Percentiles rank a stretch among this genome's conserved stretches.
phyloP scores from a whole-genome alignment of 1,284 basidiomycete species.

The Takashimella tepidaria region DNA sequence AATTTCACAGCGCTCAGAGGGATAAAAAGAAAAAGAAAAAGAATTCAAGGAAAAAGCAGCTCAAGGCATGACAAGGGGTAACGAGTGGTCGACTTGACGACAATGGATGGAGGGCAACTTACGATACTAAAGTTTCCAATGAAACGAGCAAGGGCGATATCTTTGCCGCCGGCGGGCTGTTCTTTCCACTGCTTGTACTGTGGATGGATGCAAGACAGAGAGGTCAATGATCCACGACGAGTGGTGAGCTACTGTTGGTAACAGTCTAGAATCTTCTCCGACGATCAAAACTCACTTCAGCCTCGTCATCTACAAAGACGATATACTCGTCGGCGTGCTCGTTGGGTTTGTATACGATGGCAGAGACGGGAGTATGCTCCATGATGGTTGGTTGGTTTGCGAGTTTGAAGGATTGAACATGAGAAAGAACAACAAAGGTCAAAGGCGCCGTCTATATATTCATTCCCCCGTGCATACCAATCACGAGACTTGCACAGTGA shows the following conservation, averaged over 20 bases:
- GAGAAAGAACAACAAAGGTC: too few species aligned
- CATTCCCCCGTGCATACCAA: too few species aligned
- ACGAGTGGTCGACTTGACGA: too few species aligned
- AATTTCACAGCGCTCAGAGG: too few species aligned
- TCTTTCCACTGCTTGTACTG: conserved; percentile 42
- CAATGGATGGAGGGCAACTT: conserved; percentile 11
- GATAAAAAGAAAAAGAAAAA: neutral
- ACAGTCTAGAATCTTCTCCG: neutral
- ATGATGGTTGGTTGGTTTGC: too few species aligned
- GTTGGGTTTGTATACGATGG: conserved; percentile 35
- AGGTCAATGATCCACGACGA: neutral
- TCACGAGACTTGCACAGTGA: too few species aligned
- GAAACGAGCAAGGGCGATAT: conserved; percentile 41
- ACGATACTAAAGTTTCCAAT: conserved; percentile 42
- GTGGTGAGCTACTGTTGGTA: neutral
- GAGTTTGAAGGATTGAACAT: too few species aligned
- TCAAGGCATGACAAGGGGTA: too few species aligned
- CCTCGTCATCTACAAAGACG: conserved; percentile 41
- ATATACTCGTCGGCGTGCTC: conserved; percentile 44
- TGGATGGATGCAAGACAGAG: conserved; percentile 2
- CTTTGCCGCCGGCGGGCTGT: conserved; percentile 33
- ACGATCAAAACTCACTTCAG: conserved; percentile 25
- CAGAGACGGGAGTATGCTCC: neutral
- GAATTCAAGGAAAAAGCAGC: neutral
- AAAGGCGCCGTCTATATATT: too few species aligned